Evolutionary conservation across 192 early-diverging fungal species (phyloP).

Genomic region (Rhizophlyctis rosea): DNA sequence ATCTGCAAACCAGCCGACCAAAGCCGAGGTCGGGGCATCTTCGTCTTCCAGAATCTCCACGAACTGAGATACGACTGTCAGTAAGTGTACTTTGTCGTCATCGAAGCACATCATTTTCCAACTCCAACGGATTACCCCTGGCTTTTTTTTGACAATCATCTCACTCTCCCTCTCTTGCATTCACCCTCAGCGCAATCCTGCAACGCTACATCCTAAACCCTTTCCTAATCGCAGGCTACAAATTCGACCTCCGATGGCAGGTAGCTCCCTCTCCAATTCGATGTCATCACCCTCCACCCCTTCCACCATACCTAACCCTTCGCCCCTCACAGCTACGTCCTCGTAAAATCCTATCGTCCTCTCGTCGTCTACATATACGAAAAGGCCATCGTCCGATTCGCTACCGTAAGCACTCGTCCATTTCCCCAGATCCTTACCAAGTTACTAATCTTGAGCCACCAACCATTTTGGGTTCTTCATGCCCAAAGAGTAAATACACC

Average conservation of each 20-base stretch:
- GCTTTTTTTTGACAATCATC: no score
- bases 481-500: no score
- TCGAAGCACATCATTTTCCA: no score
- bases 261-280: not conserved
- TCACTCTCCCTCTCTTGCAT: no score
- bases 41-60: slow-evolving; percentile 41
- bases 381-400: slow-evolving; percentile 46
- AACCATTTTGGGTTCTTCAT: not conserved
- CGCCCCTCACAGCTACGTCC: slow-evolving; percentile 33
- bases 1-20: slow-evolving; percentile 53
- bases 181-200: slow-evolving; percentile 39
- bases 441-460: not conserved
- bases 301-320: not conserved
- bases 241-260: slow-evolving; percentile 50
- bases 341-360: slow-evolving; percentile 39
- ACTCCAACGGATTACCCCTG: slow-evolving; percentile 4
- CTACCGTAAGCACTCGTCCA: slow-evolving; percentile 23
- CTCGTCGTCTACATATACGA: slow-evolving; percentile 43
- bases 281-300: not conserved
- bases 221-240: slow-evolving; percentile 47
- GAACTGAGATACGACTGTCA: slow-evolving; percentile 47
- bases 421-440: not conserved
- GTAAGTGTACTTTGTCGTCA: slow-evolving; percentile 13
- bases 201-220: slow-evolving; percentile 47
- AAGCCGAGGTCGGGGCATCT: slow-evolving; percentile 45